Conservation (phyloP, 176 grass and related monocot genomes). For the Lolium perenne region DNA sequence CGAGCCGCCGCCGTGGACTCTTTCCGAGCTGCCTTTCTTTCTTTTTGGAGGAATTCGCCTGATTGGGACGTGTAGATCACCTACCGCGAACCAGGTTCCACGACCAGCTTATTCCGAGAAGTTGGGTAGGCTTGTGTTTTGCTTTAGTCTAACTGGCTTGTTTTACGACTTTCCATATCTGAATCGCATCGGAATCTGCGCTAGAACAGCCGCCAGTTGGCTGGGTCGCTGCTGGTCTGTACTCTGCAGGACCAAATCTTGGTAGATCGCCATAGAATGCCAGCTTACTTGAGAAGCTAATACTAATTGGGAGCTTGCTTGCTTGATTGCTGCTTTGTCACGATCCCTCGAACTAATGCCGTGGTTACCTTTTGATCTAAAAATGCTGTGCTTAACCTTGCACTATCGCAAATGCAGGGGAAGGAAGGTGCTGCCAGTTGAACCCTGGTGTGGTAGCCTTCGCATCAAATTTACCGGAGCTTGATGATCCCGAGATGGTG, state of each 20-base stretch:
- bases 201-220: conserved; percentile 9
- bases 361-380: conserved; percentile 23
- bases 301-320: neutral
- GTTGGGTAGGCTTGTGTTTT: no score
- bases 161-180: conserved; percentile 17
- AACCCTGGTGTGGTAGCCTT: neutral
- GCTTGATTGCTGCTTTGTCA: conserved; percentile 5
- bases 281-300: neutral
- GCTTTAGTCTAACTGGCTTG: neutral
- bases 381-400: conserved; percentile 20
- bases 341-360: neutral
- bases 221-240: neutral
- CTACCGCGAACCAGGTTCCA: no score
- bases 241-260: conserved; percentile 12
- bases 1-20: no score
- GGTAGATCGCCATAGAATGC: neutral
- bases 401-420: conserved; percentile 34
- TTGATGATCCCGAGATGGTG: no score
- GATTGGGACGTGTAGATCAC: no score
- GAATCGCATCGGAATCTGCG: conserved; percentile 6
- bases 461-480: neutral
- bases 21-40: no score
- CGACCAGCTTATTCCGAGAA: no score
- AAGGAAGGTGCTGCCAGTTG: neutral
- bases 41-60: no score